Base-by-base conservation (phyloP, 306 rosid species). In the Sophora flavescens region DNA sequence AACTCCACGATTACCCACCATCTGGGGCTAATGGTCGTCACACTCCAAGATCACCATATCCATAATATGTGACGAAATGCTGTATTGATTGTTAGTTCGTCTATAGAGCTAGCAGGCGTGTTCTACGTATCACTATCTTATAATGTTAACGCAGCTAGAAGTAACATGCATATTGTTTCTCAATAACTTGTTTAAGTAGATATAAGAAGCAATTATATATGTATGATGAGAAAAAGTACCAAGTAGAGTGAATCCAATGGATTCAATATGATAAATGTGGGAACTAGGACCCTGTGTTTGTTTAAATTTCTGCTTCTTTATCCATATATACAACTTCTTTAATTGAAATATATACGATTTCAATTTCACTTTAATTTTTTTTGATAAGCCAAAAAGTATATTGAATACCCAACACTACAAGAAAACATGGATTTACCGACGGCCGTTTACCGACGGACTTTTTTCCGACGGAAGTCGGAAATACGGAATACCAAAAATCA, bases 1-100 rank as follows among this genome's bases (percentile, higher is more conserved):
- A 80, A 72, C 86, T 90, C 5, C 79, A 88, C 75, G 96, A 90
- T 71, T 90, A 90, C 57, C 88, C 93, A 6, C 89, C 93, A 62
- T 84, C 91, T 0, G 93, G 93, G 7, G 87, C 96, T 45, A 90
- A 88, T 72, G 82, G 85, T 75, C 93, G 96, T 62, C 96, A 90
- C 84, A 90, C 91, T 74, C 96, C 96, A 48, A 83, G 51, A 75
- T 77, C 91, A 39, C 83, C 93, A 53, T 75, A 74, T 42, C 84
- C 76, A 8, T 80, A 76, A 38, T 54, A 47, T 28, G 80, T 11
- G 17, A 22, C 22, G 1, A 74, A 76, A 80, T 63, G 62, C 52
- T 84, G 85, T 36, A 39, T 13, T 13, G 85, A 81, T 62, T 78
- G 79, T 85, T 87, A 81, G 47, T 15, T 65, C 38, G 36, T 12